These are phyloP conservation scores for Fragilaria radians DNA, from an alignment of 108 stramenopile species.

Conservation along the genomic window DNA sequence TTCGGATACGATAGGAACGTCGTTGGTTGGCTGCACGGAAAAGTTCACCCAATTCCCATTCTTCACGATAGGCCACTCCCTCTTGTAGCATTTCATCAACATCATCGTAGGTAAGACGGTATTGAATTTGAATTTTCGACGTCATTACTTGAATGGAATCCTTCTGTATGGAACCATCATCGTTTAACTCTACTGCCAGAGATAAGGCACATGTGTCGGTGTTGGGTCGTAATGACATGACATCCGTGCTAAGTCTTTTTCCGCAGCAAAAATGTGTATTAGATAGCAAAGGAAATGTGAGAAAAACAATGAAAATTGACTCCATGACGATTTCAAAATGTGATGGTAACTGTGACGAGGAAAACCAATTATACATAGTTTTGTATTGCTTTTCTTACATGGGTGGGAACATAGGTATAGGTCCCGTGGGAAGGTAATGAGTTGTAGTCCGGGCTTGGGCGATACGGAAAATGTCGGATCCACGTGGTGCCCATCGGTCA, in stretches of 20 bases:
- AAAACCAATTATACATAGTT: no score
- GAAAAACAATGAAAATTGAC: not conserved
- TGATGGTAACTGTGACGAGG: not conserved
- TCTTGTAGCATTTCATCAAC: slow-evolving; percentile 80
- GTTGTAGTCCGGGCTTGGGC: slow-evolving; percentile 59
- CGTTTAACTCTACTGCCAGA: slow-evolving; percentile 54
- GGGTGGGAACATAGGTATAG: slow-evolving; percentile 66
- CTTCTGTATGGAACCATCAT: slow-evolving; percentile 59
- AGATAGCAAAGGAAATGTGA: not conserved
- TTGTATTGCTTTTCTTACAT: slow-evolving; percentile 15
- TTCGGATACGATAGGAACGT: slow-evolving; percentile 41
- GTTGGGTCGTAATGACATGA: slow-evolving; percentile 53
- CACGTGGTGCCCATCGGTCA: slow-evolving; percentile 58
- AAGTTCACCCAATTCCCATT: slow-evolving; percentile 79
- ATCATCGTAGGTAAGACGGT: slow-evolving; percentile 70
- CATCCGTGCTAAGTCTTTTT: slow-evolving; percentile 21
- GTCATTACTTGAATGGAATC: slow-evolving; percentile 48
- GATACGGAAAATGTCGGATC: slow-evolving; percentile 36
- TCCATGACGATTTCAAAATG: not conserved
- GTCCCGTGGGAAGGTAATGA: slow-evolving; percentile 55
- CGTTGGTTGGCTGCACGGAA: slow-evolving; percentile 48
- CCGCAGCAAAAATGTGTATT: not conserved
- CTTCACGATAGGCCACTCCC: slow-evolving; percentile 68
- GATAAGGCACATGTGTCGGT: slow-evolving; percentile 49
- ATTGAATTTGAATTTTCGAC: slow-evolving; percentile 52